Evolutionary conservation across 805 yeast species (phyloP).

Genomic region (Cyberlindnera sargentensis): DNA sequence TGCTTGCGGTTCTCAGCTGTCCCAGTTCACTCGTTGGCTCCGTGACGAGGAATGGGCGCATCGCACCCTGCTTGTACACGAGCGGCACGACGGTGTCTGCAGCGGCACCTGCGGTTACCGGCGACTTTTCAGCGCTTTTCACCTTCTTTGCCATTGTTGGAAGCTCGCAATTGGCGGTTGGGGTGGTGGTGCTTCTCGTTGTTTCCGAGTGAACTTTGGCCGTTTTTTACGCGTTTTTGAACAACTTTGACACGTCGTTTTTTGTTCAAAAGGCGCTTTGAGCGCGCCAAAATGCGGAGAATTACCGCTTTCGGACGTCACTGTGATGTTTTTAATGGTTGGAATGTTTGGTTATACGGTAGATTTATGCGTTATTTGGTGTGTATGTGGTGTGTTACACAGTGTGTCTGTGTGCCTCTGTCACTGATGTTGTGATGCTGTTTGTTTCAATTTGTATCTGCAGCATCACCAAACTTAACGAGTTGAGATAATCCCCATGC

Average conservation of each 20-base stretch:
- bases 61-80: conserved; percentile 41
- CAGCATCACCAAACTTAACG: too few species aligned
- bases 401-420: too few species aligned
- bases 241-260: background rate
- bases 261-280: too few species aligned
- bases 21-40: conserved; percentile 37
- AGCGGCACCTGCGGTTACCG: background rate
- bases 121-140: conserved; percentile 3
- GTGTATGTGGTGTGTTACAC: too few species aligned
- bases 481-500: too few species aligned
- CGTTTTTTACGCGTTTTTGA: background rate
- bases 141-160: conserved; percentile 12
- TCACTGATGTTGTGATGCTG: too few species aligned
- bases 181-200: too few species aligned
- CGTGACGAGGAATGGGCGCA: conserved; percentile 48
- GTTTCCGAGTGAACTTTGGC: background rate
- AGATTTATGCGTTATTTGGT: too few species aligned
- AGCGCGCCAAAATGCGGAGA: background rate
- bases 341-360: background rate
- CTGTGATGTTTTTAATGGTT: background rate
- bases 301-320: background rate
- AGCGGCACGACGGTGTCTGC: conserved; percentile 38
- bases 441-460: too few species aligned
- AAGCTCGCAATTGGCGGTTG: background rate
- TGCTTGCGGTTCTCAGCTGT: conserved; percentile 33